phyloP scores from a whole-genome alignment of 208 protist genomes.

The Trypanosoma congolense region DNA sequence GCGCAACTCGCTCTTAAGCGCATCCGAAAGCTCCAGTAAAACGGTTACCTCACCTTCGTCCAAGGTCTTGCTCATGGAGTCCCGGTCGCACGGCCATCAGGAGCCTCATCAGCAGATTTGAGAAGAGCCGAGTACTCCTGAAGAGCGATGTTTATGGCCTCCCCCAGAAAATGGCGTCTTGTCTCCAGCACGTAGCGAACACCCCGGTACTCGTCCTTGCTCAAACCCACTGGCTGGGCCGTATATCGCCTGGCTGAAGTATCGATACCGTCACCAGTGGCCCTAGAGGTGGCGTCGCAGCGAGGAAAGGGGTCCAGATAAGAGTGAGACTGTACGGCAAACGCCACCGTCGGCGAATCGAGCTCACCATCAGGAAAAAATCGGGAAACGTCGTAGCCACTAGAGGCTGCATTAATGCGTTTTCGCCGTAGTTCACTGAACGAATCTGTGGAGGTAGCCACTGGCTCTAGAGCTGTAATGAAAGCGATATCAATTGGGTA shows the following conservation, averaged over 20 bases:
- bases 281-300: constrained; percentile 1
- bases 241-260: background rate
- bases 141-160: constrained; percentile 35
- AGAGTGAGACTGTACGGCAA: constrained; percentile 52
- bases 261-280: background rate
- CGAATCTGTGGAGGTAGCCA: constrained; percentile 32
- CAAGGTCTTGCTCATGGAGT: background rate
- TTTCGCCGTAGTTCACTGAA: constrained; percentile 42
- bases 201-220: background rate
- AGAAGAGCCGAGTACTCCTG: constrained; percentile 23
- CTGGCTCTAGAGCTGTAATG: constrained; percentile 41
- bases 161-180: constrained; percentile 38
- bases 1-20: constrained; percentile 46
- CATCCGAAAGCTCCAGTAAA: constrained; percentile 37
- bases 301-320: constrained; percentile 72
- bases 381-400: constrained; percentile 22
- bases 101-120: no score
- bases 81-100: background rate
- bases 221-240: background rate
- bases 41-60: constrained; percentile 36
- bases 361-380: constrained; percentile 73
- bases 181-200: constrained; percentile 66
- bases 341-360: constrained; percentile 26
- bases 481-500: constrained; percentile 78
- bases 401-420: constrained; percentile 8